These are phyloP conservation scores for Fusarium sororula DNA, from an alignment of 2,329 filamentous ascomycete species.

Conservation along the genomic window DNA sequence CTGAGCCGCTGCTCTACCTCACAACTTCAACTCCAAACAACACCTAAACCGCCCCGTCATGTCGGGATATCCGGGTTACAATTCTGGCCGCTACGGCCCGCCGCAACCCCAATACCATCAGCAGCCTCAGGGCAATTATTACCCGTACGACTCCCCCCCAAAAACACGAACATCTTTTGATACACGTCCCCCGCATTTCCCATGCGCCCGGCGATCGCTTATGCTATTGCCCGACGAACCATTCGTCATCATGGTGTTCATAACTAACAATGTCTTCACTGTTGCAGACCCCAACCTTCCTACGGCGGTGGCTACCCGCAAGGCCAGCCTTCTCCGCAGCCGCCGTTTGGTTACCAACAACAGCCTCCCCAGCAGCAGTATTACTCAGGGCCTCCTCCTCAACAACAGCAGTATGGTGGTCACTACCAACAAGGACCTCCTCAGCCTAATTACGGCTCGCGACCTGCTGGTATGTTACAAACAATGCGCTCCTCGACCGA, in stretches of 20 bases:
- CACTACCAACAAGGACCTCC: conserved; percentile 47
- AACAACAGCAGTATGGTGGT: conserved; percentile 46
- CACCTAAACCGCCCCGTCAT: conserved; percentile 50
- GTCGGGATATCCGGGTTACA: conserved; percentile 71
- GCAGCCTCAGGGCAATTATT: conserved; percentile 52
- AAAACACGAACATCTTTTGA: conserved; percentile 6
- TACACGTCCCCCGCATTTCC: conserved; percentile 20
- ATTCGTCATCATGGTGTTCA: conserved; percentile 5
- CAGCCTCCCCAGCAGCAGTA: conserved; percentile 56
- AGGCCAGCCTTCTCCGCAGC: conserved; percentile 58
- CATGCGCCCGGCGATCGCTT: conserved; percentile 9
- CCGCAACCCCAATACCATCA: conserved; percentile 47
- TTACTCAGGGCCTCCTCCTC: conserved; percentile 46
- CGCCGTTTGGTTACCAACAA: conserved; percentile 56
- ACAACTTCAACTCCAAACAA: not conserved
- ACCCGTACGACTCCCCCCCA: conserved; percentile 56
- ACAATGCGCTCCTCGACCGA: not conserved
- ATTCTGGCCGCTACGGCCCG: conserved; percentile 55
- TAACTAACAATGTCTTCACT: conserved; percentile 36
- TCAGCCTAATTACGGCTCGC: conserved; percentile 57
- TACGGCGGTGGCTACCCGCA: conserved; percentile 60
- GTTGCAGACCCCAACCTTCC: conserved; percentile 52
- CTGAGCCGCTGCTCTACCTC: not conserved
- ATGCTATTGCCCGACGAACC: conserved; percentile 4
- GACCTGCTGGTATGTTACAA: conserved; percentile 59